These are phyloP conservation scores for Sporothrix brunneoviolacea DNA, from an alignment of 2,329 filamentous ascomycete species.

Conservation along the genomic window DNA sequence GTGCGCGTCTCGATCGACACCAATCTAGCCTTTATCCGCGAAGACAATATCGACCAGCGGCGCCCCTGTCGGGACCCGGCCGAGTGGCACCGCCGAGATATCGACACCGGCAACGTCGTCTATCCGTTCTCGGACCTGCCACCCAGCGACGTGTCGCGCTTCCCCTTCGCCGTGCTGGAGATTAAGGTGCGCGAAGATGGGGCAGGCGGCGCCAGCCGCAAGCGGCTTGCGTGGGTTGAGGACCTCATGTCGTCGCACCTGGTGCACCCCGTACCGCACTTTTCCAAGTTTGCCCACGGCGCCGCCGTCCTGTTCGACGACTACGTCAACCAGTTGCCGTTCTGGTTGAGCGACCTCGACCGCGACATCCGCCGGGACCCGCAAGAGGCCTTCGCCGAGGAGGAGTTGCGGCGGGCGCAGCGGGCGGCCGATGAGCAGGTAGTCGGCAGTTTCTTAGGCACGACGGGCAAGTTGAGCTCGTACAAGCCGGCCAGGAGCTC, in stretches of 20 bases:
- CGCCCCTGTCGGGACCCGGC: conserved; percentile 84
- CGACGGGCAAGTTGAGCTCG: conserved; percentile 39
- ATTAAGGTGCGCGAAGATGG: conserved; percentile 73
- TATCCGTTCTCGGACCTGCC: conserved; percentile 85
- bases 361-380: conserved; percentile 92
- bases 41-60: conserved; percentile 68
- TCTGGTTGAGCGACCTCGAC: conserved; percentile 90
- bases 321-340: conserved; percentile 90
- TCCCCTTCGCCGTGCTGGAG: conserved; percentile 85
- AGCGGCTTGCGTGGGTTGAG: conserved; percentile 76
- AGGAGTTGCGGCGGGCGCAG: conserved; percentile 76
- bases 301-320: conserved; percentile 90
- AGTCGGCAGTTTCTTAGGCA: conserved; percentile 77
- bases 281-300: conserved; percentile 96
- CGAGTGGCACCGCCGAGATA: conserved; percentile 86
- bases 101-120: conserved; percentile 73
- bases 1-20: conserved; percentile 92
- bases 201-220: conserved; percentile 45
- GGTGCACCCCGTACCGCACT: conserved; percentile 79
- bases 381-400: conserved; percentile 80
- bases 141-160: conserved; percentile 83
- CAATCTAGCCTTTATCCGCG: conserved; percentile 77
- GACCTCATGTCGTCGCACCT: conserved; percentile 91
- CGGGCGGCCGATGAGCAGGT: conserved; percentile 80
- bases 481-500: conserved; percentile 60